These are phyloP conservation scores for Pythium inflatum DNA, from an alignment of 352 stramenopile genomes.

Conservation along the genomic window DNA sequence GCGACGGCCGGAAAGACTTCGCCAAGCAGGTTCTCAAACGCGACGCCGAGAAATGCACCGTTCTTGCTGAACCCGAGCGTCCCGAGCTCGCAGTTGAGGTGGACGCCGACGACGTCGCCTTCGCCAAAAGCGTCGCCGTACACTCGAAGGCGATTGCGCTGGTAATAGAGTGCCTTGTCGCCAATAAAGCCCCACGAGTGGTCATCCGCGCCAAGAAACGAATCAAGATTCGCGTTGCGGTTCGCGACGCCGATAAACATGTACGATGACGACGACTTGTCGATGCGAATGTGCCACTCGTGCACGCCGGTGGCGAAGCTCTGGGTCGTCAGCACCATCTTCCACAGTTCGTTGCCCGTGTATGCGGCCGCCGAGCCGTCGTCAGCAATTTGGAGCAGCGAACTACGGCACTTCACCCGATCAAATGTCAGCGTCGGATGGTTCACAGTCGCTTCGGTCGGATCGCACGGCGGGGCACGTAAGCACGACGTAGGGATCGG, in stretches of 20 bases:
- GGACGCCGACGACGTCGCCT: conserved; percentile 85
- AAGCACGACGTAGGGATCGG: conserved; percentile 29
- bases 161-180: conserved; percentile 98
- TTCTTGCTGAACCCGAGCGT: conserved; percentile 92
- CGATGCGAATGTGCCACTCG: conserved; percentile 88
- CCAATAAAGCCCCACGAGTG: conserved; percentile 99
- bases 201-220: conserved; percentile 97
- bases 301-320: conserved; percentile 79
- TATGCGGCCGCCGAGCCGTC: conserved; percentile 71
- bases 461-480: not conserved
- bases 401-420: conserved; percentile 69
- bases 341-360: conserved; percentile 88
- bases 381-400: conserved; percentile 62
- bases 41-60: conserved; percentile 78
- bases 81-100: conserved; percentile 83
- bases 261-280: conserved; percentile 96
- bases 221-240: conserved; percentile 89
- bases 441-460: not conserved
- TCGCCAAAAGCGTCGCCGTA: conserved; percentile 89
- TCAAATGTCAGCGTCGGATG: conserved; percentile 45
- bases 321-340: conserved; percentile 73
- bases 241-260: conserved; percentile 97
- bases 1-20: conserved; percentile 91
- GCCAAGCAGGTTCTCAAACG: conserved; percentile 92
- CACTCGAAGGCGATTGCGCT: conserved; percentile 91